phyloP scores from a whole-genome alignment of 2,329 filamentous ascomycete species.

The Incumbomyces delicatus region DNA sequence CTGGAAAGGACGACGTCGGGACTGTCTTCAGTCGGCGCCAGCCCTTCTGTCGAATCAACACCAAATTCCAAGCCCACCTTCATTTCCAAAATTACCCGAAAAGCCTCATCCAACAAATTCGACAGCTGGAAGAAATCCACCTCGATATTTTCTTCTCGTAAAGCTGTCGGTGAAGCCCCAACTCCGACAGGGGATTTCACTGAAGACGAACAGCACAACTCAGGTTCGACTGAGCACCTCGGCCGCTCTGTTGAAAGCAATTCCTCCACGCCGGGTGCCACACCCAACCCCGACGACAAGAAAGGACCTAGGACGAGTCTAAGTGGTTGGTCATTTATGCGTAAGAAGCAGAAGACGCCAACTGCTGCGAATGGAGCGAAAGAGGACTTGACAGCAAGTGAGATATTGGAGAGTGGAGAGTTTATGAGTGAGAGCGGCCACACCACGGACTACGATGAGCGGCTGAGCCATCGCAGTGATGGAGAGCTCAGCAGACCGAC shows the following conservation, averaged over 20 bases:
- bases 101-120: slow-evolving; percentile 42
- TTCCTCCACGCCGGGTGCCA: slow-evolving; percentile 13
- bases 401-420: slow-evolving; percentile 32
- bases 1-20: slow-evolving; percentile 37
- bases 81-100: slow-evolving; percentile 43
- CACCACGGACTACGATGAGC: slow-evolving; percentile 1
- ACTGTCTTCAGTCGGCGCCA: slow-evolving; percentile 25
- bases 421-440: not conserved
- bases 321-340: slow-evolving; percentile 35
- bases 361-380: slow-evolving; percentile 14
- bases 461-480: not conserved
- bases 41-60: slow-evolving; percentile 17
- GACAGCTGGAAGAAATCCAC: slow-evolving; percentile 41
- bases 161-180: slow-evolving; percentile 25
- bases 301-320: slow-evolving; percentile 35
- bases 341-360: slow-evolving; percentile 35
- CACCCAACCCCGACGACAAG: slow-evolving; percentile 30
- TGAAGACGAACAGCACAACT: slow-evolving; percentile 28
- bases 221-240: slow-evolving; percentile 24
- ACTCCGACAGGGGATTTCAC: slow-evolving; percentile 33
- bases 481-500: not conserved
- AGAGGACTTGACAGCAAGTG: slow-evolving; percentile 20
- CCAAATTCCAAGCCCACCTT: slow-evolving; percentile 37
- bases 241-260: slow-evolving; percentile 21
- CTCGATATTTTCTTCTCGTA: slow-evolving; percentile 35